Evolutionary conservation across 331 rosid genomes (phyloP).

Genomic region (Telfairia occidentalis): DNA sequence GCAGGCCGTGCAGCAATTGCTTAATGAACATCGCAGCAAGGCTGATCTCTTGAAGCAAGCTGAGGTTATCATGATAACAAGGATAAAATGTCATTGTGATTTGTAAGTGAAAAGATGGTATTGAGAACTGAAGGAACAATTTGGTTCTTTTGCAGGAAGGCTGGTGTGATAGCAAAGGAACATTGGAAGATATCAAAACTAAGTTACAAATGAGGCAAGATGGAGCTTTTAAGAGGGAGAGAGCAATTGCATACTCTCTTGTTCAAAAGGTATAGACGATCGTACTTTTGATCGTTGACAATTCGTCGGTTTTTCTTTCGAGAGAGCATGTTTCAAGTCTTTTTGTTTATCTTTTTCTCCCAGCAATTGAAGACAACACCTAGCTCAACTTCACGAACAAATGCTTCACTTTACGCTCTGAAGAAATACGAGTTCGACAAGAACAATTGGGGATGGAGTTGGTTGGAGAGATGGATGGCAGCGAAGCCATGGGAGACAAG

Average conservation of each 20-base stretch:
- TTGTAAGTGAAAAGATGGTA: not conserved
- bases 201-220: slow-evolving; percentile 82
- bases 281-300: not conserved
- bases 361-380: slow-evolving; percentile 72
- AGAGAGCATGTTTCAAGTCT: not conserved
- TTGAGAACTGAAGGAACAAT: not conserved
- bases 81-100: not conserved
- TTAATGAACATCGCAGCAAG: slow-evolving; percentile 45
- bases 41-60: slow-evolving; percentile 77
- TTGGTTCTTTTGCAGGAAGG: slow-evolving; percentile 52
- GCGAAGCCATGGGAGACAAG: slow-evolving; percentile 97
- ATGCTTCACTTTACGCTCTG: slow-evolving; percentile 27
- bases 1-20: slow-evolving; percentile 76
- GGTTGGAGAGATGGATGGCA: slow-evolving; percentile 99
- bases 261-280: slow-evolving; percentile 60
- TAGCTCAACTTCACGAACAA: slow-evolving; percentile 25
- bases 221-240: slow-evolving; percentile 91
- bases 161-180: slow-evolving; percentile 92
- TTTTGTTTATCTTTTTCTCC: not conserved
- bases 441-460: slow-evolving; percentile 84
- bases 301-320: not conserved
- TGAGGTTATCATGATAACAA: slow-evolving; percentile 37
- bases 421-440: slow-evolving; percentile 48
- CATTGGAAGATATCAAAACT: slow-evolving; percentile 58
- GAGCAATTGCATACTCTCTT: slow-evolving; percentile 82